A percentile compares a stretch with the other conserved stretches of the same genome.
Evolutionary conservation across 2,329 filamentous ascomycete species (phyloP).

Genomic region (Lasiodiplodia hormozganensis): DNA sequence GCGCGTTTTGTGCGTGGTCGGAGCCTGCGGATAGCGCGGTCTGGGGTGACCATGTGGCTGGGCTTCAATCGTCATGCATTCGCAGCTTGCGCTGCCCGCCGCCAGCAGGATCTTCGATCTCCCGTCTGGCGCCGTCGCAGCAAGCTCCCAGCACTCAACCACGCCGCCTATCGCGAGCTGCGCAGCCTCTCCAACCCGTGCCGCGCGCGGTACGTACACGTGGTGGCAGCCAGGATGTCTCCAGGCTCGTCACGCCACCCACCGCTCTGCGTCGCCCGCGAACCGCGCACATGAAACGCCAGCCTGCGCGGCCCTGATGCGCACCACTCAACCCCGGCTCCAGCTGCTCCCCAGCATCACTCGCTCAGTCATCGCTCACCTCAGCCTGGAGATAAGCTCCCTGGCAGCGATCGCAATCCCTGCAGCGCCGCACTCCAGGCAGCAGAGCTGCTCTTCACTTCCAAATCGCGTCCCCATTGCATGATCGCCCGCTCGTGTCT

Average conservation of each 20-base stretch:
- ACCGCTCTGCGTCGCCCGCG: slow-evolving; percentile 12
- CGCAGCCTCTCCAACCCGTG: not conserved
- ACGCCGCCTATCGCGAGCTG: slow-evolving; percentile 5
- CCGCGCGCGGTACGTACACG: not conserved
- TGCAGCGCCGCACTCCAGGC: slow-evolving; percentile 22
- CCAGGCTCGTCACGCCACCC: slow-evolving; percentile 21
- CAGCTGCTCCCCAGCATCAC: slow-evolving; percentile 21
- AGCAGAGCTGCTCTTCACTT: slow-evolving; percentile 10
- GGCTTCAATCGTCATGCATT: slow-evolving; percentile 16
- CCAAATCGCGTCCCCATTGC: slow-evolving; percentile 14
- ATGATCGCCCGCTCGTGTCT: slow-evolving; percentile 20
- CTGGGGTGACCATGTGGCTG: slow-evolving; percentile 28
- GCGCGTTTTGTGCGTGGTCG: slow-evolving; percentile 5
- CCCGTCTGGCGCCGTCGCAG: slow-evolving; percentile 10
- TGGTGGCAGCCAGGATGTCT: slow-evolving; percentile 1
- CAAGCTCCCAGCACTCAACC: not conserved
- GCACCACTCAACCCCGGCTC: slow-evolving; percentile 21
- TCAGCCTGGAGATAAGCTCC: slow-evolving; percentile 27
- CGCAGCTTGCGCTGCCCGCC: not conserved
- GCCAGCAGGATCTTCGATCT: slow-evolving; percentile 18
- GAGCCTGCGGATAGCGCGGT: slow-evolving; percentile 20
- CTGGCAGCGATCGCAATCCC: slow-evolving; percentile 24
- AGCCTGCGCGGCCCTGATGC: slow-evolving; percentile 8
- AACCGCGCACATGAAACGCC: slow-evolving; percentile 27
- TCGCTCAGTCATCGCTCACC: slow-evolving; percentile 18